Evolutionary conservation across 108 stramenopile species (phyloP).

Genomic region (Nannochloropsis gaditana): DNA sequence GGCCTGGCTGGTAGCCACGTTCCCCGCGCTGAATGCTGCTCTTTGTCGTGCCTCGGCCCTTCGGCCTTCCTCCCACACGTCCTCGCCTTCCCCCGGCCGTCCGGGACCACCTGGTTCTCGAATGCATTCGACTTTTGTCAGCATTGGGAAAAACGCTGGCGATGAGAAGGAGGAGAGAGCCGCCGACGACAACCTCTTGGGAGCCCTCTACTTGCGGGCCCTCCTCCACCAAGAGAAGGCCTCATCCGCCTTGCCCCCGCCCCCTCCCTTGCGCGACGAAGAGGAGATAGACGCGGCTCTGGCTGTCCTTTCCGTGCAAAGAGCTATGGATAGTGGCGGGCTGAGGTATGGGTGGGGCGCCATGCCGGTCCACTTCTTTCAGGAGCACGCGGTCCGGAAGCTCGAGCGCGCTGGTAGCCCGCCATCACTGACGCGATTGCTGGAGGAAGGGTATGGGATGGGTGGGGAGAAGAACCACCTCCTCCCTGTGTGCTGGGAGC

Average conservation of each 20-base stretch:
- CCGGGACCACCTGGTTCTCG: too few species aligned
- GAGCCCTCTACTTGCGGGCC: neutral
- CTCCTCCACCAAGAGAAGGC: neutral
- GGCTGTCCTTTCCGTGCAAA: neutral
- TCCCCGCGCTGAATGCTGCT: neutral
- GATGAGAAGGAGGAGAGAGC: too few species aligned
- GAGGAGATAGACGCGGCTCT: neutral
- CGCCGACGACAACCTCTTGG: neutral
- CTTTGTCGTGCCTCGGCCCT: neutral
- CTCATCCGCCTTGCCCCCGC: neutral
- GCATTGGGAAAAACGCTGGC: too few species aligned
- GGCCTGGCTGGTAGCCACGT: conserved; percentile 3
- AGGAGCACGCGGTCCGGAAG: neutral
- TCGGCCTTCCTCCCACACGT: neutral
- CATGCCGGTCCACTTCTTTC: neutral
- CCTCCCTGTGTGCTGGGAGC: neutral
- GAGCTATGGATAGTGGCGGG: neutral
- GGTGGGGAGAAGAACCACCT: neutral
- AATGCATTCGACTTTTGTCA: too few species aligned
- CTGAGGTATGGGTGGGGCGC: neutral
- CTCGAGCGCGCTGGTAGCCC: neutral
- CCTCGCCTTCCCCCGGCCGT: neutral
- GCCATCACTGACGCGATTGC: neutral
- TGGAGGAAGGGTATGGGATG: conserved; percentile 9
- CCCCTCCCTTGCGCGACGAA: neutral